Evolutionary conservation across 2,329 filamentous ascomycete species (phyloP), one percentile per base, ranked within the genome.

Genomic region (Aspergillus alliaceus): DNA sequence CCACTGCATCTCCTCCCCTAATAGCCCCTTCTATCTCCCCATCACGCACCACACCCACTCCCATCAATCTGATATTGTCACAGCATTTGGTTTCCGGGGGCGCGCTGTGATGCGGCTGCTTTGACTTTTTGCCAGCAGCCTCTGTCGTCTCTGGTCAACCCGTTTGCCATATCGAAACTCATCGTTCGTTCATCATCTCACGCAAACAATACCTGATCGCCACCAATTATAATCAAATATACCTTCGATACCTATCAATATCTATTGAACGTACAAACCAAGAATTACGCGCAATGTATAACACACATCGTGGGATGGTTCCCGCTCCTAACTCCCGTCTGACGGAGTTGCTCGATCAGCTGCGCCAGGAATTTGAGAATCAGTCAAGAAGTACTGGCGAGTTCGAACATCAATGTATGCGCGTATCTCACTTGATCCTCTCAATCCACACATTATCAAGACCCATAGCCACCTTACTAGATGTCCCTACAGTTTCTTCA

Each of bases 381-480:
- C 90, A 96, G 75, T 84, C 88, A 66, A 87, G 90, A 64, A 87
- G 90, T 66, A 90, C 87, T 64, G 91, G 91, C 73, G 90, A 91
- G 67, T 96, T 92, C 74, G 93, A 99, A 74, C 90, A 93, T 74
- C 92, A 96, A 75, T 90, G 93, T 97, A 86, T 82, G 92, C 87
- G 59, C 61, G 11, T 46, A 22, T 47, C 40, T 59, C 9, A 44
- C 2, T 48, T 14, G 12, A n/a, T 27, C 7, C 22, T 32, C 12
- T 32, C 27, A 2, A 34, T n/a, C 44, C 29, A 20, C 40, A 14
- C 18, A 5, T 14, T 44, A 15, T 44, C 24, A 9, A n/a, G 11
- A 22, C 22, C 9, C 44, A 47, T 47, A n/a, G 15, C 18, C 18
- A 48, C 18, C n/a, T 7, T 15, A 7, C 7, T 24, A 44, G 14